phyloP scores from a whole-genome alignment of 495 filamentous ascomycete species.

The Lasiosphaeria ovina region DNA sequence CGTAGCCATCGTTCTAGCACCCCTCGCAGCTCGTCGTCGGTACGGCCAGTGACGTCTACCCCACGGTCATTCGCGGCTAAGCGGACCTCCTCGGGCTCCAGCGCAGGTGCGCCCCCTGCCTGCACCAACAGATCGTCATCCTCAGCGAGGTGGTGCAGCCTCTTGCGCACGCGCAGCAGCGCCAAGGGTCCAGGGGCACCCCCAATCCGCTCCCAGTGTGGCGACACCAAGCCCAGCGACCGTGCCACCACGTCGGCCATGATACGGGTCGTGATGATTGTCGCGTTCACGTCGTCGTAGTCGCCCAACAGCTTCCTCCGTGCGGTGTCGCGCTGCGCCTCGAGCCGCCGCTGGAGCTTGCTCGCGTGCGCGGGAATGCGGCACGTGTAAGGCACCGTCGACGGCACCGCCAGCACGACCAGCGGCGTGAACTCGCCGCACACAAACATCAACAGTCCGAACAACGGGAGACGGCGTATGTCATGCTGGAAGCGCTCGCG shows the following conservation, averaged over 20 bases:
- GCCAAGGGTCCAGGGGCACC: constrained; percentile 18
- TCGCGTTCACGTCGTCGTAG: too few relatives aligned
- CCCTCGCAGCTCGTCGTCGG: constrained; percentile 26
- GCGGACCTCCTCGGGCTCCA: constrained; percentile 42
- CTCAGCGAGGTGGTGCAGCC: constrained; percentile 52
- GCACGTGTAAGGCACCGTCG: constrained; percentile 73
- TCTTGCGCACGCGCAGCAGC: constrained; percentile 9
- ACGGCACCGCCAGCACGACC: constrained; percentile 62
- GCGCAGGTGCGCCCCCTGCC: constrained; percentile 34
- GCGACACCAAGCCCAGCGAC: constrained; percentile 28
- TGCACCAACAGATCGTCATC: constrained; percentile 37
- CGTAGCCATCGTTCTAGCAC: constrained; percentile 36
- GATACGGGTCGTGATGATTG: background rate
- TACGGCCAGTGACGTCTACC: constrained; percentile 32
- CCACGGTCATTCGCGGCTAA: constrained; percentile 44
- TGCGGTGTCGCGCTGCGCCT: constrained; percentile 39
- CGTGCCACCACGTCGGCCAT: background rate
- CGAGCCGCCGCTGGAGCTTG: constrained; percentile 48
- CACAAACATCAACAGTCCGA: constrained; percentile 66
- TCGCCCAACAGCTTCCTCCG: too few relatives aligned
- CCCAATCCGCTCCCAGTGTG: constrained; percentile 34
- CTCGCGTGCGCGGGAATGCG: constrained; percentile 72
- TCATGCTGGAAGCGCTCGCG: constrained; percentile 54
- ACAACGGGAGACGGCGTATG: constrained; percentile 68
- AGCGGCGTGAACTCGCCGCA: constrained; percentile 86